A percentile compares a stretch with the other conserved stretches of the same genome.
Conservation (phyloP, 768 basidiomycete species). For the Mycena venus region DNA sequence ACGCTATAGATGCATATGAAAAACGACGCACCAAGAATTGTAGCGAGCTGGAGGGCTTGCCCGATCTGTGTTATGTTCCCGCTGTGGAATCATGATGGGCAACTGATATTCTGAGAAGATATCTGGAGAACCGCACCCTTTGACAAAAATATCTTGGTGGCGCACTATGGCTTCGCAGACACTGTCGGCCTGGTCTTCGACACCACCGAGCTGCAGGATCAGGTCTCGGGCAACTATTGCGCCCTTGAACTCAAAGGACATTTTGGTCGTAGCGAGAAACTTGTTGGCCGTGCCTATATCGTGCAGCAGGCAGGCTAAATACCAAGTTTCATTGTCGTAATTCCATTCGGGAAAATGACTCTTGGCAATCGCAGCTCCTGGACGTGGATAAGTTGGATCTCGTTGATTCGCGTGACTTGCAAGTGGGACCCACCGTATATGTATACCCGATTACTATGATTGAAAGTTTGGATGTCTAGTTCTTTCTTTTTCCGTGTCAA, state of each 20-base stretch:
- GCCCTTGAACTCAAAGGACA: slow-evolving; percentile 70
- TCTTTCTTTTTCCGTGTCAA: neutral
- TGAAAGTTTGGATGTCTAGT: slow-evolving; percentile 2
- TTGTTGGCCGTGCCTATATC: no score
- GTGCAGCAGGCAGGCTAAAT: slow-evolving; percentile 14
- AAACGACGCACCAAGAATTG: slow-evolving; percentile 56
- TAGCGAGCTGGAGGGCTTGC: slow-evolving; percentile 64
- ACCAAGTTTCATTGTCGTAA: slow-evolving; percentile 22
- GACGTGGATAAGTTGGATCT: neutral
- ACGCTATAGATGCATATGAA: neutral
- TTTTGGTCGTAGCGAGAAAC: no score
- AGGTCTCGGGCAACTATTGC: slow-evolving; percentile 65
- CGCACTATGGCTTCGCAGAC: slow-evolving; percentile 66
- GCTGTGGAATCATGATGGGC: slow-evolving; percentile 28
- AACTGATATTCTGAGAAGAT: neutral
- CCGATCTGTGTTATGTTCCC: no score
- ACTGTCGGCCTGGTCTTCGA: no score
- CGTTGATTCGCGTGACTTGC: no score
- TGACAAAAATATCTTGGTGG: slow-evolving; percentile 63
- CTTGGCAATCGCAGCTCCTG: neutral
- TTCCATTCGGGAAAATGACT: slow-evolving; percentile 14
- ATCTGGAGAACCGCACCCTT: slow-evolving; percentile 50
- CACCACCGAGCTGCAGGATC: slow-evolving; percentile 56
- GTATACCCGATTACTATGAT: slow-evolving; percentile 9
- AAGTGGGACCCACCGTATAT: neutral